Base-by-base conservation (phyloP, 1,284 basidiomycete species). In the Coniophora puteana region DNA sequence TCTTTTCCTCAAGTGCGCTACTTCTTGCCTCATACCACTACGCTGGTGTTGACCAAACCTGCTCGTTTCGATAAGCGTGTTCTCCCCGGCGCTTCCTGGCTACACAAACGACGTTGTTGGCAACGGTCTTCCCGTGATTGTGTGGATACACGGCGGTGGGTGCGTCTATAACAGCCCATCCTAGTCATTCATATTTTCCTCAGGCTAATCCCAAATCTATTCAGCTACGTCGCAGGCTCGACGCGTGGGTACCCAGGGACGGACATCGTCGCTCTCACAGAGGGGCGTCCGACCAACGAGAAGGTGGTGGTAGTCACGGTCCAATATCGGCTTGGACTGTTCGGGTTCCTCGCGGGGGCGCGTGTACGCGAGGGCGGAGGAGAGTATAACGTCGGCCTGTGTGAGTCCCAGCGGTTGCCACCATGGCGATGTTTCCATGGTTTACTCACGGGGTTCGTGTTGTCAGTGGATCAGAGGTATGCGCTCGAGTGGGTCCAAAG, bases 141-240 rank as follows among this genome's bases (percentile, higher is more conserved):
- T 54, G n/a, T 54, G 48, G 48, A 52, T 53, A 24, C 53, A 53
- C 32, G 51, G 53, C 11, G 53, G 53, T 44, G 51, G 53, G 52
- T 40, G 17, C 13, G 30, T 55, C 56, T 58, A 58, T 38, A n/a
- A n/a, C n/a, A n/a, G n/a, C n/a, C n/a, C n/a, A n/a, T n/a, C n/a
- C n/a, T n/a, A n/a, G n/a, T n/a, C n/a, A n/a, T n/a, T n/a, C n/a
- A n/a, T n/a, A n/a, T n/a, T n/a, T n/a, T n/a, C n/a, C n/a, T n/a
- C n/a, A n/a, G n/a, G n/a, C n/a, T n/a, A n/a, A n/a, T n/a, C n/a
- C n/a, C n/a, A n/a, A n/a, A n/a, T n/a, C n/a, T n/a, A n/a, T n/a
- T n/a, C n/a, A n/a, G n/a, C n/a, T 53, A 34, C 17, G 21, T 28
- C 13, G 28, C 25, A n/a, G 22, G 34, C 23, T 37, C 24, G 32